These are phyloP conservation scores for Pseudogymnoascus sp. DNA, from an alignment of 2,329 filamentous ascomycete genomes.

Conservation along the genomic window DNA sequence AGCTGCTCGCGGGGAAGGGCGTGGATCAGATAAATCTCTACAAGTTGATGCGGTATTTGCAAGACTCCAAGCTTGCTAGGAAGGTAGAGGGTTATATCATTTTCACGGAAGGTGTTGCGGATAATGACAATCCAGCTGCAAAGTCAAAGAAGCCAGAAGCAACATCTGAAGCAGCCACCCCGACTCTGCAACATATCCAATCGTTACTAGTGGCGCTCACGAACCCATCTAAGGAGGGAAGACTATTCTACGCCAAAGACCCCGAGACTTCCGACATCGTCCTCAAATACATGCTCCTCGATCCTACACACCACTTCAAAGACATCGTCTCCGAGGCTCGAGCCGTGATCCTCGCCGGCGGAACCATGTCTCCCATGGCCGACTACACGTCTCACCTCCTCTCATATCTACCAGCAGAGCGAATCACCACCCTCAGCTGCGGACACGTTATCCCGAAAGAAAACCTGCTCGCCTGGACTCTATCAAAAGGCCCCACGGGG, in stretches of 20 bases:
- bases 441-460: conserved; percentile 83
- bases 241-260: conserved; percentile 52
- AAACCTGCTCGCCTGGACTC: conserved; percentile 71
- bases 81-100: conserved; percentile 87
- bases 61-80: conserved; percentile 84
- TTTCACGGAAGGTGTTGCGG: conserved; percentile 40
- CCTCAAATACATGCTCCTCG: conserved; percentile 79
- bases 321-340: conserved; percentile 77
- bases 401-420: conserved; percentile 55
- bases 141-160: conserved; percentile 13
- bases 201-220: conserved; percentile 73
- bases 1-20: conserved; percentile 72
- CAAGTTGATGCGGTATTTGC: conserved; percentile 78
- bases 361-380: conserved; percentile 94
- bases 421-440: conserved; percentile 77
- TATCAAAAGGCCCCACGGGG: conserved; percentile 44
- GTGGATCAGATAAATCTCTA: conserved; percentile 94
- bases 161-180: conserved; percentile 18
- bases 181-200: conserved; percentile 45
- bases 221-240: conserved; percentile 68
- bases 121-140: conserved; percentile 13
- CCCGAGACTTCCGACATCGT: conserved; percentile 39
- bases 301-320: conserved; percentile 84
- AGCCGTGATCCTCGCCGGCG: conserved; percentile 83
- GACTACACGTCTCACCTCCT: conserved; percentile 86